phyloP scores from a whole-genome alignment of 768 basidiomycete genomes.

The Infundibulicybe gibba region DNA sequence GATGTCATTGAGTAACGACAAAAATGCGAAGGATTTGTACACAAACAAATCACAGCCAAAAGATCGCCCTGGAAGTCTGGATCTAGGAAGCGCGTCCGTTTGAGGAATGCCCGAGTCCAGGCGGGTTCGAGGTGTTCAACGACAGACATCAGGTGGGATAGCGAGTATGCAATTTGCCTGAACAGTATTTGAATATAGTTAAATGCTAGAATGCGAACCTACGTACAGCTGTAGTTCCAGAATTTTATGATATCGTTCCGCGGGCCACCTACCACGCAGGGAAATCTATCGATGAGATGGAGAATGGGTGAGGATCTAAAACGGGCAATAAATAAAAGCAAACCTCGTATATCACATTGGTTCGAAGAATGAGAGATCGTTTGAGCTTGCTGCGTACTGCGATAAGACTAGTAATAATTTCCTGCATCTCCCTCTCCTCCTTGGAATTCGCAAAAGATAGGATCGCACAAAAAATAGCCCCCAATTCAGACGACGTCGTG shows the following conservation, averaged over 20 bases:
- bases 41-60: constrained; percentile 59
- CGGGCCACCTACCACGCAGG: constrained; percentile 75
- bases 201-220: neutral
- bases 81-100: constrained; percentile 71
- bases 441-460: constrained; percentile 66
- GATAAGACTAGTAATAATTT: constrained; percentile 62
- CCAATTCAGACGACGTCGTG: constrained; percentile 64
- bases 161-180: constrained; percentile 64
- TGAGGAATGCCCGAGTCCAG: constrained; percentile 77
- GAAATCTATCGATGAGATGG: constrained; percentile 53
- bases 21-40: neutral
- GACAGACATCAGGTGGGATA: constrained; percentile 74
- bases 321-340: constrained; percentile 8
- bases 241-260: constrained; percentile 68
- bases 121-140: constrained; percentile 68
- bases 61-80: constrained; percentile 83
- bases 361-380: constrained; percentile 49
- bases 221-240: constrained; percentile 65
- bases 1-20: neutral
- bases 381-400: constrained; percentile 74
- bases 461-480: constrained; percentile 71
- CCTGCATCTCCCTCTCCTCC: constrained; percentile 43
- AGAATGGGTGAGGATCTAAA: neutral
- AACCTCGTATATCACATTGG: constrained; percentile 69
- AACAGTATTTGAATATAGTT: constrained; percentile 1